These are phyloP conservation scores for Tolypocladium ovalisporum DNA, from an alignment of 2,329 filamentous ascomycete genomes.

Conservation along the genomic window DNA sequence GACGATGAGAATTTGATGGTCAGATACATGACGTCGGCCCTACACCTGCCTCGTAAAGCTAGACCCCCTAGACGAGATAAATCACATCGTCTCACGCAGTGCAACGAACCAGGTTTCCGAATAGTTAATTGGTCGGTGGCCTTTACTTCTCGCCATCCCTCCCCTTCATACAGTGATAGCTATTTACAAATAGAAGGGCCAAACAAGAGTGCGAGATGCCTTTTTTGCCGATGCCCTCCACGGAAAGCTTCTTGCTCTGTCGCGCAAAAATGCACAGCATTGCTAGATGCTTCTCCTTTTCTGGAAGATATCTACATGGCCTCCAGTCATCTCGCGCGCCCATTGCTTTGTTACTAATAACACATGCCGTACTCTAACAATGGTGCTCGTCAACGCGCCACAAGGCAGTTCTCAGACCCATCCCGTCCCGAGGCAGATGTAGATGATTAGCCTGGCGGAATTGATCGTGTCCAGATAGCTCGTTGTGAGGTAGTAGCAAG, in stretches of 20 bases:
- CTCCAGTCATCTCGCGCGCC: background rate
- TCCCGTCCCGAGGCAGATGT: background rate
- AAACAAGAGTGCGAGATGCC: background rate
- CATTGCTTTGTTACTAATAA: slow-evolving; percentile 12
- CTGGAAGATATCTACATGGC: background rate
- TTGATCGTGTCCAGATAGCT: slow-evolving; percentile 3
- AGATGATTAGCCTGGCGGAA: background rate
- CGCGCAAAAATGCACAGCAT: background rate
- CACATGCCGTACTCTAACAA: slow-evolving; percentile 10
- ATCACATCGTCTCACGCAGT: background rate
- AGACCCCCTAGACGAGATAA: background rate
- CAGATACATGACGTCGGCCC: slow-evolving; percentile 50
- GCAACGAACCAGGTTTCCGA: background rate
- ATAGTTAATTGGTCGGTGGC: background rate
- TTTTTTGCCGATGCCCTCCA: background rate
- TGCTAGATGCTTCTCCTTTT: background rate
- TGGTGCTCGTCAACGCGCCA: slow-evolving; percentile 2
- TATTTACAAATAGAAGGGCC: background rate
- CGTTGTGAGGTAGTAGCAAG: slow-evolving; percentile 8
- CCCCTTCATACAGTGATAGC: background rate
- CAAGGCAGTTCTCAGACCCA: background rate
- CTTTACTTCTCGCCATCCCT: background rate
- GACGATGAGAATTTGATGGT: slow-evolving; percentile 75
- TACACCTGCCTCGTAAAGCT: background rate
- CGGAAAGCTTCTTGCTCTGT: background rate